These are phyloP conservation scores for Botrytis aclada DNA, from an alignment of 2,329 filamentous ascomycete species.

Conservation along the genomic window DNA sequence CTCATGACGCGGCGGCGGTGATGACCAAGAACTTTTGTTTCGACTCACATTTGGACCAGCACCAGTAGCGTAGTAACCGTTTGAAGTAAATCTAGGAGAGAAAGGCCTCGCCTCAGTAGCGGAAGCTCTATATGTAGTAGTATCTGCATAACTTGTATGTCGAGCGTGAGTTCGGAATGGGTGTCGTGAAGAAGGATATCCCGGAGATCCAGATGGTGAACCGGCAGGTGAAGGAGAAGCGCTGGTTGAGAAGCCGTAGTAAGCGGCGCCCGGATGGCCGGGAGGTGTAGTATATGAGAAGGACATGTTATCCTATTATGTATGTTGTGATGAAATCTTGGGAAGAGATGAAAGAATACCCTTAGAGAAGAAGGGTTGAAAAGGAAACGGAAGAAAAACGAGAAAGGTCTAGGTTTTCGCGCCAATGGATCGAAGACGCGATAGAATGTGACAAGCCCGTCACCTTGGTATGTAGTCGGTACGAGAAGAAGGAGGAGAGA, in stretches of 20 bases:
- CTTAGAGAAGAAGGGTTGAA: conserved; percentile 31
- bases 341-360: conserved; percentile 17
- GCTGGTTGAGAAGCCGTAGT: conserved; percentile 36
- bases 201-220: conserved; percentile 30
- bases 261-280: conserved; percentile 31
- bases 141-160: conserved; percentile 36
- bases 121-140: conserved; percentile 29
- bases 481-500: conserved; percentile 39
- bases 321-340: conserved; percentile 18
- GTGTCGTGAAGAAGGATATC: conserved; percentile 28
- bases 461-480: conserved; percentile 41
- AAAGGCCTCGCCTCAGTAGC: conserved; percentile 31
- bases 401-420: conserved; percentile 12
- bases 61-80: conserved; percentile 39
- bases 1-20: conserved; percentile 32
- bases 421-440: conserved; percentile 26
- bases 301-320: conserved; percentile 37
- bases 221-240: conserved; percentile 37
- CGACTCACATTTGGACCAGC: conserved; percentile 41
- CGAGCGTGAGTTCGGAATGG: conserved; percentile 36
- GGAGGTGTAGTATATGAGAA: conserved; percentile 35
- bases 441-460: conserved; percentile 37
- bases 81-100: conserved; percentile 39
- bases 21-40: conserved; percentile 38
- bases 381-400: conserved; percentile 6